Conservation (phyloP, 192 early-diverging fungal species). For the Linnemannia elongata region DNA sequence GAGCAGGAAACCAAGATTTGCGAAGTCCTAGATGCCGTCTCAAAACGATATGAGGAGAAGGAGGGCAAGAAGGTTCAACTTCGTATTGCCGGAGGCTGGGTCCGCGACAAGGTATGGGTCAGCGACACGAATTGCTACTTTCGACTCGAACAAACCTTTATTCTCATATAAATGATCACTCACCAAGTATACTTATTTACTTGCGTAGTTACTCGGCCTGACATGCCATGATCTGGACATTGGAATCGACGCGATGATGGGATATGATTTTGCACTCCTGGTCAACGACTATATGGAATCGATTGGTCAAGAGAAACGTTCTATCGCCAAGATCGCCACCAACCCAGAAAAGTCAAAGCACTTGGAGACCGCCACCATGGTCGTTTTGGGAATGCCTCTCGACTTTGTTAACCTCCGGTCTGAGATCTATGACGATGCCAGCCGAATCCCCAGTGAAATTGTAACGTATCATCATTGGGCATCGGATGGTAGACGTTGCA, state of each 20-base stretch:
- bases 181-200: not conserved
- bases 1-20: slow-evolving; percentile 78
- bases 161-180: not conserved
- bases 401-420: slow-evolving; percentile 98
- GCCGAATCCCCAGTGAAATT: slow-evolving; percentile 81
- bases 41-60: slow-evolving; percentile 61
- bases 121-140: not conserved
- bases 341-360: slow-evolving; percentile 98
- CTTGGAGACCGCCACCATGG: slow-evolving; percentile 95
- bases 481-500: not conserved
- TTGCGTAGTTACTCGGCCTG: slow-evolving; percentile 80
- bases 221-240: slow-evolving; percentile 95
- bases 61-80: slow-evolving; percentile 70
- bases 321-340: slow-evolving; percentile 86
- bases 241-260: slow-evolving; percentile 94
- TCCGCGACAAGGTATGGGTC: slow-evolving; percentile 88
- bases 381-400: slow-evolving; percentile 79
- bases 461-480: slow-evolving; percentile 45
- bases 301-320: slow-evolving; percentile 48
- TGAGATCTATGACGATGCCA: slow-evolving; percentile 88
- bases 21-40: slow-evolving; percentile 72
- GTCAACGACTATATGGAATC: slow-evolving; percentile 75
- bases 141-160: not conserved
- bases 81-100: slow-evolving; percentile 98
- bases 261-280: slow-evolving; percentile 87